Percentiles rank a stretch among this genome's conserved stretches.
Conservation (phyloP, 305 asterid genomes). For the Nicotiana rustica region DNA sequence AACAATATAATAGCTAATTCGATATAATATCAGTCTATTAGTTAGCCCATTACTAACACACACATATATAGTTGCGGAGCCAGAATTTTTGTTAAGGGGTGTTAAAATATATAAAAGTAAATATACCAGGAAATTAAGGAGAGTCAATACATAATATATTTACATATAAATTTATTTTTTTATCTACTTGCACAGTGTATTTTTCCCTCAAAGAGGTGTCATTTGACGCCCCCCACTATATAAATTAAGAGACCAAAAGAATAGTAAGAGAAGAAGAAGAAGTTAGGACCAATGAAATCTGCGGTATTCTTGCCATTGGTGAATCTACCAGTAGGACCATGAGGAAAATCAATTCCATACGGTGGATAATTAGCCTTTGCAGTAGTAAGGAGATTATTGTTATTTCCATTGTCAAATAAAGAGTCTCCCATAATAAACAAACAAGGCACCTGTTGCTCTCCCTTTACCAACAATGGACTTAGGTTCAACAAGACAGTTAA, state of each 20-base stretch:
- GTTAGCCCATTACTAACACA: background rate
- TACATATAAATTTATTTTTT: no score
- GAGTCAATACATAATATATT: no score
- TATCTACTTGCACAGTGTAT: no score
- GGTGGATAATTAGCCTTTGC: conserved; percentile 40
- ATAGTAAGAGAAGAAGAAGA: background rate
- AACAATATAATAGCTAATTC: background rate
- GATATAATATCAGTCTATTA: background rate
- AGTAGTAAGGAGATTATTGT: conserved; percentile 34
- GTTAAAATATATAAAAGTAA: no score
- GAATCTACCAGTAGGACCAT: conserved; percentile 47
- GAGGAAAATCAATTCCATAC: conserved; percentile 46
- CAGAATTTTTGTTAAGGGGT: no score
- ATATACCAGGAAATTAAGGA: no score
- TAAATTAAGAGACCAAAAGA: no score
- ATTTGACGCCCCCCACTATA: no score
- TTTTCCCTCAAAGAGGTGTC: no score
- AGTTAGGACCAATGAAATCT: conserved; percentile 36
- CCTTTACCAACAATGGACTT: background rate
- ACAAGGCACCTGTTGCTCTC: conserved; percentile 41
- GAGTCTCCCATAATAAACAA: conserved; percentile 48
- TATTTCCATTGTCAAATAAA: conserved; percentile 46
- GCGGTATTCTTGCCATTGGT: conserved; percentile 36
- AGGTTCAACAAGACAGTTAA: background rate
- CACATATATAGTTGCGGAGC: background rate